A percentile compares a stretch with the other conserved stretches of the same genome.
Evolutionary conservation across 2,329 filamentous ascomycete species (phyloP).

Genomic region (Chaetomium globosum): DNA sequence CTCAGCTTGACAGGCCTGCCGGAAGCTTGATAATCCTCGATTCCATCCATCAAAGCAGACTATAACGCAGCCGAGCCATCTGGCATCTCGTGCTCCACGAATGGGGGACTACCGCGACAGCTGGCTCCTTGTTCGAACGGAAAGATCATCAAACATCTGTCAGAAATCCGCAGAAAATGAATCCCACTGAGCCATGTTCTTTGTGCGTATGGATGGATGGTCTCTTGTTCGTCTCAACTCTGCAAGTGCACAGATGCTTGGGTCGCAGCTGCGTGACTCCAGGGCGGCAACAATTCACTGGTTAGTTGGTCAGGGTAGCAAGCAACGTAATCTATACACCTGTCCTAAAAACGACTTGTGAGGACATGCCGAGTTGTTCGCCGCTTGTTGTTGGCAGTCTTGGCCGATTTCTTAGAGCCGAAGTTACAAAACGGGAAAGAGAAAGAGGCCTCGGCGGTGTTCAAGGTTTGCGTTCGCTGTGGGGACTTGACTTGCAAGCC

Average conservation of each 20-base stretch:
- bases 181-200: not conserved
- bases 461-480: not conserved
- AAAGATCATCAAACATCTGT: conserved; percentile 9
- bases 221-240: not conserved
- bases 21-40: too few species aligned
- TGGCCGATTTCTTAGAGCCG: not conserved
- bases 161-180: not conserved
- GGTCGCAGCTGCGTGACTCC: conserved; percentile 7
- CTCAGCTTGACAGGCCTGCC: conserved; percentile 25
- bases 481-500: not conserved
- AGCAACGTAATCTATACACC: not conserved
- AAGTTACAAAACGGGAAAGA: too few species aligned
- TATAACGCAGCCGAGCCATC: not conserved
- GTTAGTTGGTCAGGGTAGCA: not conserved
- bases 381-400: not conserved
- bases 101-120: not conserved
- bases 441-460: not conserved
- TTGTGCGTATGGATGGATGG: not conserved
- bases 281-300: not conserved
- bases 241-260: conserved; percentile 21
- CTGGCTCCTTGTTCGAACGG: not conserved
- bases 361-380: not conserved
- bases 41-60: not conserved
- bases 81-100: not conserved
- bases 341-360: not conserved